phyloP scores from a whole-genome alignment of 768 basidiomycete species.

The Galerina sulciceps region DNA sequence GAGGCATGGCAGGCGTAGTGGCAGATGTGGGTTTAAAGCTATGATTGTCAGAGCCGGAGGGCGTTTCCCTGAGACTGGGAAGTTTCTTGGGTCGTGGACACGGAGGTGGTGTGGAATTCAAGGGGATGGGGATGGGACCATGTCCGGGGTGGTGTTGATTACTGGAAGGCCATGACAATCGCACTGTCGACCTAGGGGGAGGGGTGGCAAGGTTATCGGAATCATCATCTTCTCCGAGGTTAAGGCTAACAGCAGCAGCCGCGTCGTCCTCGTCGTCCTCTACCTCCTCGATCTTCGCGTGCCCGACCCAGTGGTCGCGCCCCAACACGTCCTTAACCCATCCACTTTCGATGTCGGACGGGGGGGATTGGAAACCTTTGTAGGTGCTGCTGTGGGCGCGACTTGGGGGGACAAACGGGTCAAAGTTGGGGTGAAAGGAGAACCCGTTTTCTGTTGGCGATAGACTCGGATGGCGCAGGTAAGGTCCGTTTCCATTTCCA shows the following conservation, averaged over 20 bases:
- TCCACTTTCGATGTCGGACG: conserved; percentile 25
- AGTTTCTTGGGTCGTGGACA: conserved; percentile 23
- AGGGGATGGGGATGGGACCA: conserved; percentile 17
- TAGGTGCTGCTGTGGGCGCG: conserved; percentile 15
- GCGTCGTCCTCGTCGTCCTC: conserved; percentile 24
- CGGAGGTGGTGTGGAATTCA: conserved; percentile 30
- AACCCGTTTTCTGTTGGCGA: conserved; percentile 16
- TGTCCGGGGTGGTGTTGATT: conserved; percentile 11
- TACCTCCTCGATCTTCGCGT: conserved; percentile 35
- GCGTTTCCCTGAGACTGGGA: conserved; percentile 27
- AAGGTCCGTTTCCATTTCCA: conserved; percentile 1
- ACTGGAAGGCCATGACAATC: conserved; percentile 10
- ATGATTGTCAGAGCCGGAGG: conserved; percentile 18
- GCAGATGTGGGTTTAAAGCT: conserved; percentile 11
- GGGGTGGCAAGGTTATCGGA: conserved; percentile 18
- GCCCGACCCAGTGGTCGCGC: conserved; percentile 23
- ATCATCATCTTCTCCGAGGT: conserved; percentile 14
- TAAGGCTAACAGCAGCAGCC: conserved; percentile 13
- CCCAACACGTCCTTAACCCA: conserved; percentile 30
- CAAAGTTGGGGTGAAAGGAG: conserved; percentile 12
- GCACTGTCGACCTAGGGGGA: conserved; percentile 9
- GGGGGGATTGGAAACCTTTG: conserved; percentile 12
- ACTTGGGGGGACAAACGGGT: conserved; percentile 21
- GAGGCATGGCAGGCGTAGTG: conserved; percentile 9
- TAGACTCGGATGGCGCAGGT: conserved; percentile 10